phyloP scores from a whole-genome alignment of 768 basidiomycete species.

The Boletus pseudo-olivaceus region DNA sequence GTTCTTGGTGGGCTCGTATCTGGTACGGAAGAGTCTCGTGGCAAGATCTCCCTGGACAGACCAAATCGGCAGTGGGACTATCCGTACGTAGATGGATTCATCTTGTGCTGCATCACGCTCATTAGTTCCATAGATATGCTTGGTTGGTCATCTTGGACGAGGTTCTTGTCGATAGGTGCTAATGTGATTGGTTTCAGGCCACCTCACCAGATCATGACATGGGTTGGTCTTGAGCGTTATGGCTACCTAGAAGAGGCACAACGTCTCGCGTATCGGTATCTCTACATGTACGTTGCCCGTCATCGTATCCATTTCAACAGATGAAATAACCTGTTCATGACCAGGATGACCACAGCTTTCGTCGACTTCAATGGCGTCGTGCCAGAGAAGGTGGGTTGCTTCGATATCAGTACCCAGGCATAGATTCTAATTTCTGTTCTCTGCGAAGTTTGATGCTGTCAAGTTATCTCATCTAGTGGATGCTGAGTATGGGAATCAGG shows the following conservation, averaged over 20 bases:
- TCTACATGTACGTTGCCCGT: constrained; percentile 95
- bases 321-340: constrained; percentile 1
- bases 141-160: constrained; percentile 40
- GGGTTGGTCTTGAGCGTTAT: constrained; percentile 96
- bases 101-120: constrained; percentile 3
- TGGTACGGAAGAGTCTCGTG: constrained; percentile 94
- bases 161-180: constrained; percentile 2
- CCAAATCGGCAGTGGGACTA: constrained; percentile 99
- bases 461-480: constrained; percentile 93
- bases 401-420: not conserved
- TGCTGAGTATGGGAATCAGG: constrained; percentile 95
- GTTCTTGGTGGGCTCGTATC: constrained; percentile 93
- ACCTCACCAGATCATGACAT: constrained; percentile 98
- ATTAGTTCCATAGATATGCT: constrained; percentile 49
- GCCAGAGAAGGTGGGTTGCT: constrained; percentile 75
- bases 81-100: constrained; percentile 54
- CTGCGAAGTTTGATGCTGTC: constrained; percentile 84
- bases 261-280: constrained; percentile 89
- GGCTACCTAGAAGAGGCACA: constrained; percentile 93
- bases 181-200: constrained; percentile 48
- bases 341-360: constrained; percentile 88
- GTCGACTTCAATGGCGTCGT: constrained; percentile 98
- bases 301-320: not conserved
- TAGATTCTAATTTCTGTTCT: not conserved
- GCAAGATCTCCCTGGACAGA: constrained; percentile 91